phyloP scores from a whole-genome alignment of 225 moss, liverwort and hornwort genomes.

The Antitrichia curtipendula region DNA sequence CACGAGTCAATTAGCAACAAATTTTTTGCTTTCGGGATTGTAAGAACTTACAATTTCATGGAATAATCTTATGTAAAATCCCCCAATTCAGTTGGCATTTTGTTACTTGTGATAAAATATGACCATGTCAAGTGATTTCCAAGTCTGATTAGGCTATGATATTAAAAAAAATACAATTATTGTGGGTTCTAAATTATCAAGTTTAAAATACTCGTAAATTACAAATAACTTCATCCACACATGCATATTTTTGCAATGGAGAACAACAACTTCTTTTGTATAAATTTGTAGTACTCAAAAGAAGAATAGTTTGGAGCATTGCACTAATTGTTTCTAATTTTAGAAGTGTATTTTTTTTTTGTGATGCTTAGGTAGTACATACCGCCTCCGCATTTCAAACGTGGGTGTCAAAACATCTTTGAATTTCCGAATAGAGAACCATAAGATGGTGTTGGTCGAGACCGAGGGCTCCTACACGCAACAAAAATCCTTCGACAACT shows the following conservation, averaged over 20 bases:
- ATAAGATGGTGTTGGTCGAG: conserved; percentile 20
- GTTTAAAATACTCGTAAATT: neutral
- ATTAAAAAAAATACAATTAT: too few species aligned
- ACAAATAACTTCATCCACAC: neutral
- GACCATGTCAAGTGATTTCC: neutral
- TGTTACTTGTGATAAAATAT: neutral
- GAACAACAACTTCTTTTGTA: neutral
- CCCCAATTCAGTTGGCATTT: neutral
- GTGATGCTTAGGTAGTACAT: conserved; percentile 3
- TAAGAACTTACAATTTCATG: too few species aligned
- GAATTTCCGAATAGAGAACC: conserved; percentile 27
- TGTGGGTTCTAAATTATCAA: too few species aligned
- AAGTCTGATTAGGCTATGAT: neutral
- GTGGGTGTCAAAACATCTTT: conserved; percentile 31
- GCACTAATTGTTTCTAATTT: neutral
- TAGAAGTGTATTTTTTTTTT: too few species aligned
- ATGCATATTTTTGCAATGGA: neutral
- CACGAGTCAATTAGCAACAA: accelerated
- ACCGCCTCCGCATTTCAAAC: conserved; percentile 38
- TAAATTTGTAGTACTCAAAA: too few species aligned
- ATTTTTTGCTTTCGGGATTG: neutral
- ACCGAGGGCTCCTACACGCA: conserved; percentile 35
- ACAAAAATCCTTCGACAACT: neutral
- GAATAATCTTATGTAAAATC: neutral
- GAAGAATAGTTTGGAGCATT: neutral